phyloP scores from a whole-genome alignment of 1,284 basidiomycete species.

The Spongispora temasekensis region DNA sequence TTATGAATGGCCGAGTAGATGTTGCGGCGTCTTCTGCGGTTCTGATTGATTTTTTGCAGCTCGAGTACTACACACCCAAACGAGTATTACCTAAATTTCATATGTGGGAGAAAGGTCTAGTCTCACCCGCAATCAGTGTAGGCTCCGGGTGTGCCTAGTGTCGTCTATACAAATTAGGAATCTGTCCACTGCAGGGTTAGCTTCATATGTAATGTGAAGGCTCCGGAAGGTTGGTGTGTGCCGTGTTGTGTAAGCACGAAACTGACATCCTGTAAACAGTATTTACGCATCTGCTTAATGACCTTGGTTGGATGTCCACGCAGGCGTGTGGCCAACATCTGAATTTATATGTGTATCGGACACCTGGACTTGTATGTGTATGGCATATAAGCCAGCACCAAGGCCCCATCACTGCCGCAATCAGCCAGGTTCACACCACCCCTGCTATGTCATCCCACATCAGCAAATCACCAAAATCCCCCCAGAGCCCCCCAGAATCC shows the following conservation, averaged over 20 bases:
- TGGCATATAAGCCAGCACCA: not conserved
- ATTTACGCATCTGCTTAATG: not conserved
- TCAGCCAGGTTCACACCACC: too few species aligned
- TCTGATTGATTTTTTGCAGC: slow-evolving; percentile 29
- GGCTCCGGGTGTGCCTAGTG: not conserved
- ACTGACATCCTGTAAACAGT: not conserved
- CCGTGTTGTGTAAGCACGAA: too few species aligned
- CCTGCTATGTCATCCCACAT: too few species aligned
- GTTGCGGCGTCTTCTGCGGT: slow-evolving; percentile 50
- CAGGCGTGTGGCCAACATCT: not conserved
- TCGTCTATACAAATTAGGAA: not conserved
- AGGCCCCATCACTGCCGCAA: too few species aligned
- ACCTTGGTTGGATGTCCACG: not conserved
- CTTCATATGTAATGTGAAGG: not conserved
- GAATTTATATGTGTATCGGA: not conserved
- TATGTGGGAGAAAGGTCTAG: not conserved
- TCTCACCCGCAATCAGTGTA: not conserved
- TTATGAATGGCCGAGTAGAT: slow-evolving; percentile 36
- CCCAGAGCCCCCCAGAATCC: too few species aligned
- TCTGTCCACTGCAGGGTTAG: not conserved
- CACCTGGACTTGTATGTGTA: not conserved
- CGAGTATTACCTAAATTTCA: too few species aligned
- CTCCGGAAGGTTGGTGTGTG: not conserved
- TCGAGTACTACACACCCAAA: too few species aligned
- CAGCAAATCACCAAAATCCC: too few species aligned